Conservation (phyloP, 371 early-diverging fungal genomes). For the Mucor plumbeus region DNA sequence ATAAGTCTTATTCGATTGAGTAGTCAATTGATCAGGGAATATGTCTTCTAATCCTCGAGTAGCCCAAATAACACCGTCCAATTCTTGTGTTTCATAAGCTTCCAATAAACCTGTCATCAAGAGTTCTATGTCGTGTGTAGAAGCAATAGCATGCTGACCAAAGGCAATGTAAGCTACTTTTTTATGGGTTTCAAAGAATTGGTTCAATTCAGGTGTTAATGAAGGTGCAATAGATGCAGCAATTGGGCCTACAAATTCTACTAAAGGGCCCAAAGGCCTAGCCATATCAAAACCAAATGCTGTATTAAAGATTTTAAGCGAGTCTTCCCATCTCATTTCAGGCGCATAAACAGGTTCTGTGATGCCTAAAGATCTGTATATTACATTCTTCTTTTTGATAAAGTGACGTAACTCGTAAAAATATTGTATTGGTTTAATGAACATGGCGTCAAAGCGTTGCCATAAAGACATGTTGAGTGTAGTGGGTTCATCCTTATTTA, state of each 20-base stretch:
- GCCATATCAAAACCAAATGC: conserved; percentile 34
- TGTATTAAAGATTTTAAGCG: conserved; percentile 37
- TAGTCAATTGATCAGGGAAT: conserved; percentile 19
- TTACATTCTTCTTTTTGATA: background rate
- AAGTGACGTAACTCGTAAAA: background rate
- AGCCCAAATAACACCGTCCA: conserved; percentile 44
- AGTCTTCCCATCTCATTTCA: background rate
- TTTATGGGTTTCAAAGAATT: conserved; percentile 10
- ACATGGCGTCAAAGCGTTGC: conserved; percentile 22
- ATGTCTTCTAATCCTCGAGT: conserved; percentile 1
- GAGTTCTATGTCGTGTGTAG: conserved; percentile 7
- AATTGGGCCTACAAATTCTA: conserved; percentile 44
- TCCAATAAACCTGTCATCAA: conserved; percentile 32
- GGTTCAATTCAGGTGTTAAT: conserved; percentile 12
- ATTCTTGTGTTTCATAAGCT: conserved; percentile 13
- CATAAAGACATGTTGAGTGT: conserved; percentile 17
- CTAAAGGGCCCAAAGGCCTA: conserved; percentile 40
- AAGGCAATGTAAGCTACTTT: conserved; percentile 42
- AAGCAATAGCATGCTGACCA: conserved; percentile 28
- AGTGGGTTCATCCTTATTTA: conserved; percentile 13
- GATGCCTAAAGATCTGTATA: background rate
- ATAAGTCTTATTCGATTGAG: conserved; percentile 1
- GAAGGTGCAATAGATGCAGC: conserved; percentile 24
- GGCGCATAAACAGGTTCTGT: background rate
- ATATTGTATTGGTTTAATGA: conserved; percentile 18